Evolutionary conservation across 225 moss, liverwort and hornwort species (phyloP), one percentile per base, ranked within the genome.

Genomic region (Asterella californica): DNA sequence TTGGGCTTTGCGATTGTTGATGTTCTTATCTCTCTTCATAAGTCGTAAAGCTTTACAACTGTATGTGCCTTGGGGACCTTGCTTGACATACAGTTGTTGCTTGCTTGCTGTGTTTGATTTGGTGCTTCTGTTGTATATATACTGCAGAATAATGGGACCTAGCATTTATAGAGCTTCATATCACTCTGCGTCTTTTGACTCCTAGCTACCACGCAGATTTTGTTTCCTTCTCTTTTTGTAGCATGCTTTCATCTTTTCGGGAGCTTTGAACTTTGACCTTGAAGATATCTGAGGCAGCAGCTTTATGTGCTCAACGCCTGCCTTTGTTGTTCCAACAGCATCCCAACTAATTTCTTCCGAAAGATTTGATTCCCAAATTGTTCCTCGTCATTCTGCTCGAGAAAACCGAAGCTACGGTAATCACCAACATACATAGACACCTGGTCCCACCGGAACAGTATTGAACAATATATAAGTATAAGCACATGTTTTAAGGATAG

Each of bases 11-110:
- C 67, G 34, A 34, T 33, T 34, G 33, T 36, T 67, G 33, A n/a
- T n/a, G n/a, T n/a, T n/a, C 27, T 66, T 67, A 17, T 36, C 29
- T 5, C 33, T 34, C 67, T 32, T 42, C n/a, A n/a, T n/a, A 12
- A 12, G 33, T 65, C 65, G 27, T 65, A 65, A 67, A 67, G 2
- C 67, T 67, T 67, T 67, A 67, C 67, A 67, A 67, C 67, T 67
- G 67, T 66, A 7, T 7, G 66, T 15, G 34, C 66, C 33, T 30
- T 15, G 52, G 52, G n/a, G n/a, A n/a, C n/a, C n/a, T n/a, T n/a
- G n/a, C 33, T 36, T 67, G n/a, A 27, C 61, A 61, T 27, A 36
- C 67, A 67, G 33, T 29, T 67, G 67, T 9, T 67, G 67, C 34
- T 67, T 34, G 29, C n/a, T n/a, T n/a, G n/a, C n/a, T n/a, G n/a